Conservation (phyloP, 352 stramenopile genomes). For the Plasmopara muralis region DNA sequence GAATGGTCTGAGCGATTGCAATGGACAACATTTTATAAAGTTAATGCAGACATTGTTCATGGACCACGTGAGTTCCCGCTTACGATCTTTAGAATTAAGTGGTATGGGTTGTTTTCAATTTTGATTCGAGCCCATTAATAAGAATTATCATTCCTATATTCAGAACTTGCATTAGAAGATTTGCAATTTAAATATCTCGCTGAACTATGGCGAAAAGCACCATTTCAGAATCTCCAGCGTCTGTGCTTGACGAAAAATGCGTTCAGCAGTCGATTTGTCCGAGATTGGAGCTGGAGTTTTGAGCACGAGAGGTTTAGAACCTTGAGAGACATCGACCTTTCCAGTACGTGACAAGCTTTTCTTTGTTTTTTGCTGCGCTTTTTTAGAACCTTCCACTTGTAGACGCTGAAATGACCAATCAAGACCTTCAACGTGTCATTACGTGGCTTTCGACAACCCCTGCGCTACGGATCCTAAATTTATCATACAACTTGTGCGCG, state of each 20-base stretch:
- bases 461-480: conserved; percentile 20
- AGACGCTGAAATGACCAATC: conserved; percentile 38
- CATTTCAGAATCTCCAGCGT: conserved; percentile 29
- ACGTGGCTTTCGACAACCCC: conserved; percentile 29
- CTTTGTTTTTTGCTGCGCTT: background rate
- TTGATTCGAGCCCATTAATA: background rate
- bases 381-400: background rate
- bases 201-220: conserved; percentile 37
- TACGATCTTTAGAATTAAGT: conserved; percentile 28
- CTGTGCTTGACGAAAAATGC: conserved; percentile 33
- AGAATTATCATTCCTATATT: background rate
- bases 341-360: conserved; percentile 18
- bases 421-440: conserved; percentile 56
- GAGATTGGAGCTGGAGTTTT: conserved; percentile 50
- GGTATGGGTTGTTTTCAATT: conserved; percentile 7
- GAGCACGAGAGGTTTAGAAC: conserved; percentile 31
- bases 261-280: conserved; percentile 59
- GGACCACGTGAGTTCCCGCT: conserved; percentile 31
- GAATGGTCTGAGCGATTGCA: conserved; percentile 12
- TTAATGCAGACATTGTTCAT: conserved; percentile 54
- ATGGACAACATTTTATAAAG: conserved; percentile 30
- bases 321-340: conserved; percentile 36
- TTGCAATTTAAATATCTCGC: conserved; percentile 39
- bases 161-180: conserved; percentile 39
- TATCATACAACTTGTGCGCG: conserved; percentile 45